Conservation (phyloP, 306 rosid genomes). For the Corylus avellana region DNA sequence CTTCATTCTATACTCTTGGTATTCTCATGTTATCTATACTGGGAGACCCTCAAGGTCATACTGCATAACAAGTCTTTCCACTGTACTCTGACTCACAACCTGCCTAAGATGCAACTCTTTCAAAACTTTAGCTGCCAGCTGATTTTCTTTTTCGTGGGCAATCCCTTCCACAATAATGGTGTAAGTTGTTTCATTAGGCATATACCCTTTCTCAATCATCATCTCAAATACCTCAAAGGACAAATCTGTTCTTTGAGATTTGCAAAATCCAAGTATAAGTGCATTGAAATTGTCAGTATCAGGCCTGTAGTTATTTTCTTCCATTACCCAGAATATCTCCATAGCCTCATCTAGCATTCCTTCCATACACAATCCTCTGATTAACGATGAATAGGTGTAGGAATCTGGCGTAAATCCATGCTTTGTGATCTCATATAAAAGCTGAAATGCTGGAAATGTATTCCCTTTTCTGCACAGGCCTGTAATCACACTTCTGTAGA, state of each 20-base stretch:
- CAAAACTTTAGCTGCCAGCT: slow-evolving; percentile 58
- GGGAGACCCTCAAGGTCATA: slow-evolving; percentile 56
- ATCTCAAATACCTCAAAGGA: slow-evolving; percentile 60
- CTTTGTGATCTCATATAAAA: slow-evolving; percentile 79
- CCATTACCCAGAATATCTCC: slow-evolving; percentile 73
- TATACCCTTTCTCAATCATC: slow-evolving; percentile 66
- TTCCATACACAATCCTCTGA: slow-evolving; percentile 86
- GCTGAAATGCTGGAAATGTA: slow-evolving; percentile 81
- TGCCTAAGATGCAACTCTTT: slow-evolving; percentile 54
- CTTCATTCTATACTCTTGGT: slow-evolving; percentile 12
- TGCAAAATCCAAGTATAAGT: slow-evolving; percentile 75
- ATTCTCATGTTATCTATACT: slow-evolving; percentile 23
- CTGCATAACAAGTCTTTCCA: slow-evolving; percentile 76
- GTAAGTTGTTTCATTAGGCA: slow-evolving; percentile 80
- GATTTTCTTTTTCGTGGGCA: slow-evolving; percentile 65
- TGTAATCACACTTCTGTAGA: slow-evolving; percentile 59
- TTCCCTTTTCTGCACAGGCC: slow-evolving; percentile 83
- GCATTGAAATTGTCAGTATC: slow-evolving; percentile 75
- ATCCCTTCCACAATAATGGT: slow-evolving; percentile 81
- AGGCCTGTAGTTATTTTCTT: slow-evolving; percentile 59
- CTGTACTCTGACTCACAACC: slow-evolving; percentile 63
- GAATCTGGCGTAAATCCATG: slow-evolving; percentile 81
- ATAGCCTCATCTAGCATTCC: slow-evolving; percentile 85
- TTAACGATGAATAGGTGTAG: slow-evolving; percentile 75
- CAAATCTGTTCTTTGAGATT: slow-evolving; percentile 59